A percentile compares a stretch with the other conserved stretches of the same genome.
Conservation (phyloP, 139 green algal species). For the Haematococcus lacustris region DNA sequence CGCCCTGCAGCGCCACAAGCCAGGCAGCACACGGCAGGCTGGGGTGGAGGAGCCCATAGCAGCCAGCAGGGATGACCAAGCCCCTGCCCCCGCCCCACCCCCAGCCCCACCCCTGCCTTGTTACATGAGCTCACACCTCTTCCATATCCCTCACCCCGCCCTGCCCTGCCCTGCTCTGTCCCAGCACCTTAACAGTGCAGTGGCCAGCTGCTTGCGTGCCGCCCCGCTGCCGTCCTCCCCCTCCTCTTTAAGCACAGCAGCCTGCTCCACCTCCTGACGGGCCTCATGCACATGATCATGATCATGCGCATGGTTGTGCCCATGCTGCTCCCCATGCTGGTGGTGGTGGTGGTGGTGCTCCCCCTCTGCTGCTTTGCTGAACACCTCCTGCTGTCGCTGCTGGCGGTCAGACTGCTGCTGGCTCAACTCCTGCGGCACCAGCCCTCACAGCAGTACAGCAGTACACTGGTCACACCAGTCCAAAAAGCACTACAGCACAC, state of each 20-base stretch:
- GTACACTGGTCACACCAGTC: background rate
- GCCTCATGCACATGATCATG: background rate
- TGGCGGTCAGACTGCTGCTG: constrained; percentile 9
- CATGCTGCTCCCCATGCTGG: constrained; percentile 8
- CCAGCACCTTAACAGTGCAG: background rate
- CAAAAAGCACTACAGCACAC: background rate
- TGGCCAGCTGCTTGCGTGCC: background rate
- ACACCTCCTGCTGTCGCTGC: background rate
- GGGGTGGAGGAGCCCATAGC: background rate
- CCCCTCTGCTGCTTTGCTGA: background rate
- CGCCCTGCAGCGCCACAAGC: background rate
- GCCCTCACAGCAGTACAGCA: background rate
- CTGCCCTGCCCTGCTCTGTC: background rate
- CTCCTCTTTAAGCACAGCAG: background rate
- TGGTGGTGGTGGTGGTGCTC: constrained; percentile 5
- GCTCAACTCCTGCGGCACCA: constrained; percentile 16
- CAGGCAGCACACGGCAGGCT: background rate
- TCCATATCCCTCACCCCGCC: background rate
- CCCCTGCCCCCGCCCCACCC: background rate
- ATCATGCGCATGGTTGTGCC: constrained; percentile 1
- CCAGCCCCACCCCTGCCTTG: background rate
- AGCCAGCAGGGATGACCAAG: background rate
- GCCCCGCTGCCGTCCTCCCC: background rate
- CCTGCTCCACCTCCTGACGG: constrained; percentile 3
- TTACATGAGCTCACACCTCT: background rate